These are phyloP conservation scores for Candida germanica DNA, from an alignment of 805 yeast species.

Conservation along the genomic window DNA sequence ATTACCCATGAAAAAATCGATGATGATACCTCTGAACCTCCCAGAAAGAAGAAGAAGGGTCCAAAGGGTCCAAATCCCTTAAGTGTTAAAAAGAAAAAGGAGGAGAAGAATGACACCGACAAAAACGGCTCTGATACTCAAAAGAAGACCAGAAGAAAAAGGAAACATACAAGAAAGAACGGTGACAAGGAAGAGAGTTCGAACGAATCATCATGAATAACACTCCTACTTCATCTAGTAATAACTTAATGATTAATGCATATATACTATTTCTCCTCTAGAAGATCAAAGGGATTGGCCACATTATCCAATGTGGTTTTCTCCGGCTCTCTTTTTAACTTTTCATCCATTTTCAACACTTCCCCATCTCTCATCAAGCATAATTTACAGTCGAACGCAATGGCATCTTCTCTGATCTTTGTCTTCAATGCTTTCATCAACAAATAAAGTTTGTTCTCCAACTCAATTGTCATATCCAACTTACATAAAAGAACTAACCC, in stretches of 20 bases:
- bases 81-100: conserved; percentile 76
- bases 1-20: conserved; percentile 16
- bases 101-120: conserved; percentile 27
- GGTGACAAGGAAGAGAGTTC: conserved; percentile 1
- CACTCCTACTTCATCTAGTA: no score
- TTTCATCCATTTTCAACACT: conserved; percentile 11
- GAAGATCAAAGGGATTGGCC: conserved; percentile 7
- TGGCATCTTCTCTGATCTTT: conserved; percentile 33
- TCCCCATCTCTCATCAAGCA: conserved; percentile 34
- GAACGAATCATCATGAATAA: no score
- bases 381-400: conserved; percentile 50
- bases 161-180: conserved; percentile 17
- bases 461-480: conserved; percentile 27
- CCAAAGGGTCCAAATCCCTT: conserved; percentile 87
- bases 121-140: not conserved
- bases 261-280: conserved; percentile 3
- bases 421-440: conserved; percentile 35
- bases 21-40: conserved; percentile 7
- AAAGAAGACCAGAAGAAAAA: conserved; percentile 20
- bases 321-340: conserved; percentile 2
- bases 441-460: conserved; percentile 41
- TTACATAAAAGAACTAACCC: not conserved
- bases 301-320: conserved; percentile 8
- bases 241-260: conserved; percentile 7
- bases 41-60: conserved; percentile 54